Evolutionary conservation across 2,329 filamentous ascomycete species (phyloP).

Genomic region (Xylaria sp.): DNA sequence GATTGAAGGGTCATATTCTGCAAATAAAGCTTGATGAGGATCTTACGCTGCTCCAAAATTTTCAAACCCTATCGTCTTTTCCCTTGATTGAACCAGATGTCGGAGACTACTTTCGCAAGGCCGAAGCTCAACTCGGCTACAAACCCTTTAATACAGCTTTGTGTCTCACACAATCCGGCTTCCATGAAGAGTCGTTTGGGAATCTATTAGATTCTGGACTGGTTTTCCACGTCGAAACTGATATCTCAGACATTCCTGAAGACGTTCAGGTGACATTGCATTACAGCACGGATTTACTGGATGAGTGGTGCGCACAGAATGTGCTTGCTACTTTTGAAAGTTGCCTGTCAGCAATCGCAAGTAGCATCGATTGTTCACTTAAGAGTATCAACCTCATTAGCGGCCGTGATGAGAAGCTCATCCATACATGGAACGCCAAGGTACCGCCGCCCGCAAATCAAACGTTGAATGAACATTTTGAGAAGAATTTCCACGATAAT

Average conservation of each 20-base stretch:
- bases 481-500: conserved; percentile 16
- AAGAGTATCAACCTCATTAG: conserved; percentile 3
- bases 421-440: conserved; percentile 12
- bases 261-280: conserved; percentile 15
- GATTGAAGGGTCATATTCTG: not conserved
- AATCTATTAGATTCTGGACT: conserved; percentile 6
- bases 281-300: conserved; percentile 16
- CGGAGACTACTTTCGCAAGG: conserved; percentile 2
- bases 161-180: conserved; percentile 7
- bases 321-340: conserved; percentile 11
- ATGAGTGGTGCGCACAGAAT: conserved; percentile 18
- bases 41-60: conserved; percentile 11
- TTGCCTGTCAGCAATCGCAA: conserved; percentile 1
- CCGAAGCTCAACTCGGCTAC: conserved; percentile 12
- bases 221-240: not conserved
- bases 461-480: conserved; percentile 13
- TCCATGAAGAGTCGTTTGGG: not conserved
- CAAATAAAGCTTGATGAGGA: not conserved
- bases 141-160: conserved; percentile 10
- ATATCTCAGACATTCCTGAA: not conserved
- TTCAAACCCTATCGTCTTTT: conserved; percentile 7
- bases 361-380: not conserved
- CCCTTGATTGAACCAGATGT: conserved; percentile 6
- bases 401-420: conserved; percentile 9
- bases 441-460: conserved; percentile 16